Base-by-base conservation (phyloP, 441 rosid species). In the Populus hybrid region DNA sequence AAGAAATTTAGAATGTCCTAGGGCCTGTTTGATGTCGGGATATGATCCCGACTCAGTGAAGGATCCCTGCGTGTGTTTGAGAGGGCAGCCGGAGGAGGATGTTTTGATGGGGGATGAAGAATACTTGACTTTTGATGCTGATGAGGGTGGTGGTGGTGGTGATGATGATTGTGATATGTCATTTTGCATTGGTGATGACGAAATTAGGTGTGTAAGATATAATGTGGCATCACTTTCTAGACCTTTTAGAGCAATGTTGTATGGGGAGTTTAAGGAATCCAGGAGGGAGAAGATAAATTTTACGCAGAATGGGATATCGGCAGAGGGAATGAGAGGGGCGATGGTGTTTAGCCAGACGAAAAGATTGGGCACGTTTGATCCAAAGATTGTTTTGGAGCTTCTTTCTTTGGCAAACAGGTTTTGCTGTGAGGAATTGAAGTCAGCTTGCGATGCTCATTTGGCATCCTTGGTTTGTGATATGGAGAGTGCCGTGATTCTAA, bases 391-490 rank as follows among this genome's bases (percentile, higher is more conserved):
- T 77, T 86, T 94, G 82, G 97, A 95, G 86, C 89, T 95, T 42
- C 93, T 95, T 66, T 87, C 90, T 71, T 91, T 95, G 21, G 90
- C 97, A 3, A 92, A 91, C 75, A 83, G 85, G 79, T 95, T 93
- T 80, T 95, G 99, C 72, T 95, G 99, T 16, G 92, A 91, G 21
- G 92, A 90, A 79, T 68, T 95, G 89, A 95, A 94, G 85, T 83
- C 90, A 1, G 87, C 88, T 76, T 95, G 99, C 45, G 98, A 94
- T 81, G 76, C 86, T 71, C 87, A 87, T 84, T 82, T 95, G 77
- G 91, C 99, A 11, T 82, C 89, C 72, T 65, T 88, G 78, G 97
- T 95, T 82, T 80, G 64, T 72, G 83, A 83, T 61, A 68, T 88
- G 23, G 97, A 90, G 36, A 90, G 89, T 33, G 99, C 97, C 3